A percentile compares a stretch with the other conserved stretches of the same genome.
These are phyloP conservation scores for Phoenix roebelenii DNA, from an alignment of 176 grass and related monocot genomes.

Conservation along the genomic window DNA sequence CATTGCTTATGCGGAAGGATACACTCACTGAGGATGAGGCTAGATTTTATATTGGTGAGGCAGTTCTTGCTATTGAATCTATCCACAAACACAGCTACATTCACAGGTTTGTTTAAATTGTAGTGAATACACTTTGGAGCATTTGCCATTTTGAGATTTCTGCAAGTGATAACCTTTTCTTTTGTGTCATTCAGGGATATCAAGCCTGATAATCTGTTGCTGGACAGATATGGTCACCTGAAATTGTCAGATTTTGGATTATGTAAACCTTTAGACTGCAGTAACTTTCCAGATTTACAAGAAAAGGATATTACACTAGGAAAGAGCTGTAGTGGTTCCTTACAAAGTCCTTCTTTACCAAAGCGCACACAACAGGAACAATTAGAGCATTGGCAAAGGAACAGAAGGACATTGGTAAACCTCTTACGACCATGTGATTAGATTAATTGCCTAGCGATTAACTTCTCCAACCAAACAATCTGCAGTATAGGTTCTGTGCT, in stretches of 20 bases:
- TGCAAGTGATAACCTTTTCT: constrained; percentile 17
- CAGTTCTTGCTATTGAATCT: constrained; percentile 75
- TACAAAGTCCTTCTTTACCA: constrained; percentile 30
- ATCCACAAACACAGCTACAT: constrained; percentile 91
- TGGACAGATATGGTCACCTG: constrained; percentile 88
- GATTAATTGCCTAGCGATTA: no score
- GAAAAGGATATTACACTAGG: constrained; percentile 60
- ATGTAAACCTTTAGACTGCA: constrained; percentile 79
- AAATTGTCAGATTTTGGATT: constrained; percentile 96
- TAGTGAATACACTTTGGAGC: neutral
- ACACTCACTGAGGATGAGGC: constrained; percentile 58
- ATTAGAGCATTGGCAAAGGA: constrained; percentile 94
- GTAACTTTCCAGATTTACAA: constrained; percentile 83
- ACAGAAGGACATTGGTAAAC: constrained; percentile 93
- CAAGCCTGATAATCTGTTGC: constrained; percentile 96
- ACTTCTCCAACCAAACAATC: no score
- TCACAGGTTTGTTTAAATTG: constrained; percentile 42
- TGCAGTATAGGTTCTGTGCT: no score
- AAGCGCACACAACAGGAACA: constrained; percentile 87
- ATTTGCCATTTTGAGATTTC: neutral
- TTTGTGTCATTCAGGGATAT: constrained; percentile 54
- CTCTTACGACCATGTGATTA: neutral
- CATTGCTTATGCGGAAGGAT: constrained; percentile 52
- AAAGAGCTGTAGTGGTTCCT: constrained; percentile 31
- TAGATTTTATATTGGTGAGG: constrained; percentile 64